These are phyloP conservation scores for Pestalotiopsis sp. DNA, from an alignment of 2,329 filamentous ascomycete genomes.

Conservation along the genomic window DNA sequence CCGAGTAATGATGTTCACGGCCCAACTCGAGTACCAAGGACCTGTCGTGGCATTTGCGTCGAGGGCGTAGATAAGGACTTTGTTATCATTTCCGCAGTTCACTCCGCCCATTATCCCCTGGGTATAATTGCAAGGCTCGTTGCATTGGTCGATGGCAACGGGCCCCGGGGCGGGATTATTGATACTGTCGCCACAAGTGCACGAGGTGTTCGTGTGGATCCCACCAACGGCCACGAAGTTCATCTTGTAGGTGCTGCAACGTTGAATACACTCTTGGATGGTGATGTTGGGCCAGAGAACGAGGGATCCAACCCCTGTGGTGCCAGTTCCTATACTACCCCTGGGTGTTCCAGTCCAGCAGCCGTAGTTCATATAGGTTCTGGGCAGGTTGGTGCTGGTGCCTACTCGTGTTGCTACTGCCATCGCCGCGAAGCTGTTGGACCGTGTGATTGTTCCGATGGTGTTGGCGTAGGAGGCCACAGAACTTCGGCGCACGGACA, in stretches of 20 bases:
- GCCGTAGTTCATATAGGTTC: neutral
- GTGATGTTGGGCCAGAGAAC: no score
- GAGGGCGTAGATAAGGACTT: neutral
- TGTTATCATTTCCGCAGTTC: neutral
- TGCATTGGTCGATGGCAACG: constrained; percentile 1
- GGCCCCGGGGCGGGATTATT: neutral
- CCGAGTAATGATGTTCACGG: neutral
- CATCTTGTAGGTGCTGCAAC: neutral
- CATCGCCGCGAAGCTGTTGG: neutral
- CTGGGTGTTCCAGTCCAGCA: neutral
- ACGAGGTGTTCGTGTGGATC: neutral
- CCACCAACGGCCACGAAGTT: neutral
- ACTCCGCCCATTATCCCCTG: no score
- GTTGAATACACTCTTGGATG: neutral
- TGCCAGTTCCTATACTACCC: no score
- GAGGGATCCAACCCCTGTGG: no score
- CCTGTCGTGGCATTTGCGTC: neutral
- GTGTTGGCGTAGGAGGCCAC: neutral
- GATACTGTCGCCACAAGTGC: neutral
- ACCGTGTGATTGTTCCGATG: neutral
- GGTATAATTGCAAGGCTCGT: constrained; percentile 1
- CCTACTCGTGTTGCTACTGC: neutral
- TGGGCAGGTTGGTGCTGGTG: no score
- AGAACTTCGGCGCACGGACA: neutral
- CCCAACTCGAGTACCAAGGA: neutral